Conservation (phyloP, 495 filamentous ascomycete genomes). For the Xylaria sp. region DNA sequence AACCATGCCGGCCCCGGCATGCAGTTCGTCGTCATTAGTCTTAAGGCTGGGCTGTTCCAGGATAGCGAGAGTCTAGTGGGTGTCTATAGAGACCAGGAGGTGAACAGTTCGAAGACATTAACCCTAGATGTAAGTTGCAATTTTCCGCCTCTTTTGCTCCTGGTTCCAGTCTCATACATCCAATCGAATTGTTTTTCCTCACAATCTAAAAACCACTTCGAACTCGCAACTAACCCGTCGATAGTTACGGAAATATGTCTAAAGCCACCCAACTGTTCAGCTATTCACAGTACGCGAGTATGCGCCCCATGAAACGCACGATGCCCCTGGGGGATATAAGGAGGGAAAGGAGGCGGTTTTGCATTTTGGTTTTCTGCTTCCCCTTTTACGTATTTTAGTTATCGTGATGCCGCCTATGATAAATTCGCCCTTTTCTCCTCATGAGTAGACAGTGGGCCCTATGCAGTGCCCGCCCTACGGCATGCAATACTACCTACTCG, state of each 20-base stretch:
- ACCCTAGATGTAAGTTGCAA: constrained; percentile 85
- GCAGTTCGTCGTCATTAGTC: constrained; percentile 97
- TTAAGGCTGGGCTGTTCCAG: constrained; percentile 95
- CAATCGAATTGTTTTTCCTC: background rate
- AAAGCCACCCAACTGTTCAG: background rate
- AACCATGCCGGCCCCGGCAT: constrained; percentile 95
- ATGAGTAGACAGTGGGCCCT: background rate
- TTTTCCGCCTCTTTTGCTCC: background rate
- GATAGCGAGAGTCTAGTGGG: constrained; percentile 92
- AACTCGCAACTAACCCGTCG: background rate
- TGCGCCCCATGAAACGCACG: background rate
- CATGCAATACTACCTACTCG: background rate
- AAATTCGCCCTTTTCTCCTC: background rate
- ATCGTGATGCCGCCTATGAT: constrained; percentile 8
- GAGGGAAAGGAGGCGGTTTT: background rate
- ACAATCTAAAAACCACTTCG: background rate
- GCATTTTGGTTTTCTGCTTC: background rate
- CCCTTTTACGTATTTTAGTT: background rate
- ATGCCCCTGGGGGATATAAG: background rate
- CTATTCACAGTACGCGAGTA: background rate
- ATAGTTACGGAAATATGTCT: constrained; percentile 42
- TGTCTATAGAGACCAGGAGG: constrained; percentile 91
- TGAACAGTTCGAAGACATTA: constrained; percentile 85
- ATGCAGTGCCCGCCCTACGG: background rate
- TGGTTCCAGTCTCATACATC: background rate